Conservation (phyloP, 139 green algal genomes). For the Pleodorina starrii region DNA sequence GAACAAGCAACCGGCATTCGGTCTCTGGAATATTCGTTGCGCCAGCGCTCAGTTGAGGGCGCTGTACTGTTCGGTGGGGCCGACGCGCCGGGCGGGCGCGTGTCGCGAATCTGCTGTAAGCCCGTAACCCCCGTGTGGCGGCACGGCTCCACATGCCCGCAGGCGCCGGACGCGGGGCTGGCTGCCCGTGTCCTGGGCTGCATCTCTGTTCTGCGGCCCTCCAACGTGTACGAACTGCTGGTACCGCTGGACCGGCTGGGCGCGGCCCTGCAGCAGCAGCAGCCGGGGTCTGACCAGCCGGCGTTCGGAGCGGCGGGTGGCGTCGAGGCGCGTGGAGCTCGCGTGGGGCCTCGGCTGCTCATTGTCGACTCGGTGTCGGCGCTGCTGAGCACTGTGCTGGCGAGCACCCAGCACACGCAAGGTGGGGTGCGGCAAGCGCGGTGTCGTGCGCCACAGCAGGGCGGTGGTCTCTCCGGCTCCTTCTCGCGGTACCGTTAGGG, state of each 20-base stretch:
- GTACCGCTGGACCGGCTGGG: conserved; percentile 10
- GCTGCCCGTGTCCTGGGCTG: neutral
- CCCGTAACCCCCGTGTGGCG: no score
- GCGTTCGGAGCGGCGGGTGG: neutral
- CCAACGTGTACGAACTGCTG: conserved; percentile 45
- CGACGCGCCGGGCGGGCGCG: no score
- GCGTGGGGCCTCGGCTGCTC: conserved; percentile 41
- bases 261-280: neutral
- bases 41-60: no score
- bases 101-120: no score
- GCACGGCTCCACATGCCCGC: no score
- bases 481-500: no score
- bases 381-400: conserved; percentile 58
- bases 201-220: conserved; percentile 35
- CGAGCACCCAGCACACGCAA: conserved; percentile 58
- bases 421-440: no score
- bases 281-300: neutral
- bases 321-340: neutral
- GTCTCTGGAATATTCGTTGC: no score
- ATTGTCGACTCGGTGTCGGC: conserved; percentile 70
- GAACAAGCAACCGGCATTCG: no score
- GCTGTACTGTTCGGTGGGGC: no score
- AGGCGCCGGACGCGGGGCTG: neutral
- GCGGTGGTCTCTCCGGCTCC: no score
- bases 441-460: no score